Conservation (phyloP, 2,329 filamentous ascomycete species). For the Pseudomassariella vexata region DNA sequence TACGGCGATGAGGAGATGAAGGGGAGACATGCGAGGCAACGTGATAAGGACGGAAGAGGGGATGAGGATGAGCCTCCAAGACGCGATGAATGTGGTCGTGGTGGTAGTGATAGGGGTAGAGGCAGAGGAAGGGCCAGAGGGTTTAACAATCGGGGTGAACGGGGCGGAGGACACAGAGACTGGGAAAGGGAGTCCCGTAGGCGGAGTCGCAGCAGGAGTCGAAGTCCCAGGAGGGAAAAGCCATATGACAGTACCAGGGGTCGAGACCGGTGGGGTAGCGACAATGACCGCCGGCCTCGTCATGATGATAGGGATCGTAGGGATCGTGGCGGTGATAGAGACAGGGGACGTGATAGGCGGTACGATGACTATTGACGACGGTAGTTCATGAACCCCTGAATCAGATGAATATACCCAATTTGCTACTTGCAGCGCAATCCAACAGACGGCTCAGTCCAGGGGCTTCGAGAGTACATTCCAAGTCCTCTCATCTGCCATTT, state of each 20-base stretch:
- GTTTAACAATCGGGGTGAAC: too few species aligned
- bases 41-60: slow-evolving; percentile 23
- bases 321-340: slow-evolving; percentile 14
- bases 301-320: slow-evolving; percentile 16
- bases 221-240: slow-evolving; percentile 22
- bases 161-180: slow-evolving; percentile 12
- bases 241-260: slow-evolving; percentile 8
- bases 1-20: slow-evolving; percentile 69
- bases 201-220: slow-evolving; percentile 24
- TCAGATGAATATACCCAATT: too few species aligned
- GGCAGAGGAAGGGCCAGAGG: slow-evolving; percentile 15
- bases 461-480: too few species aligned
- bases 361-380: slow-evolving; percentile 12
- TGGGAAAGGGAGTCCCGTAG: slow-evolving; percentile 22
- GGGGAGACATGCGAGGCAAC: slow-evolving; percentile 38
- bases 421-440: too few species aligned
- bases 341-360: slow-evolving; percentile 14
- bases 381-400: too few species aligned
- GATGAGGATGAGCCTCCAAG: slow-evolving; percentile 16
- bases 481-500: too few species aligned
- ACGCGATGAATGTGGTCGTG: slow-evolving; percentile 13
- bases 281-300: slow-evolving; percentile 11
- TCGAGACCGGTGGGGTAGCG: slow-evolving; percentile 4
- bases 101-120: slow-evolving; percentile 20
- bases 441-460: too few species aligned